Percentiles rank a stretch among this genome's conserved stretches.
Evolutionary conservation across 176 grass and related monocot species (phyloP).

Genomic region (Puya raimondii): DNA sequence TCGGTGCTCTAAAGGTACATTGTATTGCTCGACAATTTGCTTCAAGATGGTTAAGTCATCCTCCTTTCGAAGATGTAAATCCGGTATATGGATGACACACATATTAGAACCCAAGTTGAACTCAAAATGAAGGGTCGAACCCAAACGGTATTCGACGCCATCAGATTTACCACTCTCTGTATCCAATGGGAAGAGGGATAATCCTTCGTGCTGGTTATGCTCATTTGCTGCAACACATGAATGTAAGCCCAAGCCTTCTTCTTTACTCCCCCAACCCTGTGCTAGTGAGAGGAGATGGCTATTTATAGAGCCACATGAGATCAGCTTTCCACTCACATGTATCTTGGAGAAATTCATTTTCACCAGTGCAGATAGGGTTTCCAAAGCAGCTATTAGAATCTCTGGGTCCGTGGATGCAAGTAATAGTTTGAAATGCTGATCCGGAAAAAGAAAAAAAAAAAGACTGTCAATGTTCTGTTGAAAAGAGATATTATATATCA

Average conservation of each 20-base stretch:
- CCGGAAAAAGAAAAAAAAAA: conserved; percentile 17
- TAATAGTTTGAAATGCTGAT: conserved; percentile 85
- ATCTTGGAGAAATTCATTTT: conserved; percentile 97
- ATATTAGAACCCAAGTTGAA: conserved; percentile 60
- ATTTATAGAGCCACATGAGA: conserved; percentile 72
- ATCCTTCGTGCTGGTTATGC: conserved; percentile 53
- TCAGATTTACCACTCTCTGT: conserved; percentile 54
- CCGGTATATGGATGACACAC: conserved; percentile 82
- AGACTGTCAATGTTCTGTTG: conserved; percentile 9
- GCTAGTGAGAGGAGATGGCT: conserved; percentile 79
- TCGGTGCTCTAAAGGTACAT: conserved; percentile 70
- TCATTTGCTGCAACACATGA: conserved; percentile 94
- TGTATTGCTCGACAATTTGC: conserved; percentile 62
- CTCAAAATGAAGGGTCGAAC: conserved; percentile 96
- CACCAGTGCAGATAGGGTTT: conserved; percentile 76
- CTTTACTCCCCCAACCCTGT: conserved; percentile 98
- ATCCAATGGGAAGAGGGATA: conserved; percentile 66
- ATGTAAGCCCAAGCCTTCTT: conserved; percentile 91
- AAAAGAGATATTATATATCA: background rate
- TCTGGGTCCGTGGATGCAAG: conserved; percentile 88
- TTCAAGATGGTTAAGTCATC: conserved; percentile 86
- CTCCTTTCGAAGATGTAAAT: conserved; percentile 77
- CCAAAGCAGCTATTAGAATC: conserved; percentile 80
- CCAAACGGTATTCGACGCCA: conserved; percentile 63
- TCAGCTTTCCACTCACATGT: conserved; percentile 86